phyloP scores from a whole-genome alignment of 352 stramenopile species.

The Labyrinthula sp. region DNA sequence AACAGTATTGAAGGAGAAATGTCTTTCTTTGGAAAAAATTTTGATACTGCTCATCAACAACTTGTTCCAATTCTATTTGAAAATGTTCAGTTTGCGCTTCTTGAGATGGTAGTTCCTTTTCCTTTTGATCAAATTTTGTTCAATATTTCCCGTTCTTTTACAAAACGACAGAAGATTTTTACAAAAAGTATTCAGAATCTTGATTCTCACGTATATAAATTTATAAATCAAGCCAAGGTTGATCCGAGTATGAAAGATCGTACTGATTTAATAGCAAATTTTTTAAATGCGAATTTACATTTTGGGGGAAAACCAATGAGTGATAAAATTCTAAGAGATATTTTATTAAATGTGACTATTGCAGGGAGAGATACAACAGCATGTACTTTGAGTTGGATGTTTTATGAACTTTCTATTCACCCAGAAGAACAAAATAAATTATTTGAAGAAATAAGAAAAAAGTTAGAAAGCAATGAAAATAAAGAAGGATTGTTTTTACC shows the following conservation, averaged over 20 bases:
- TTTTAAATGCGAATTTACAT: not conserved
- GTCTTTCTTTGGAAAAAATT: conserved; percentile 3
- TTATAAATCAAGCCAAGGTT: too few relatives aligned
- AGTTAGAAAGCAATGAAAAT: conserved; percentile 1
- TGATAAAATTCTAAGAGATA: not conserved
- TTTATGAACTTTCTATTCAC: conserved; percentile 3
- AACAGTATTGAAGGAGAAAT: conserved; percentile 7
- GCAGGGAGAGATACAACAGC: conserved; percentile 4
- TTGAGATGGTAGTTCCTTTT: conserved; percentile 7
- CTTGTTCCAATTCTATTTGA: conserved; percentile 8
- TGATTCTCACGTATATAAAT: too few relatives aligned
- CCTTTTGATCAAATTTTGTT: conserved; percentile 11
- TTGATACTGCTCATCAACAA: conserved; percentile 10
- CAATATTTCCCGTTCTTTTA: too few relatives aligned
- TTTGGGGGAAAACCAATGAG: not conserved
- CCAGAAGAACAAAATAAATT: conserved; percentile 10
- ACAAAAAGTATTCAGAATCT: too few relatives aligned
- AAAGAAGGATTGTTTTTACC: not conserved
- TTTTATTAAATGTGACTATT: conserved; percentile 6
- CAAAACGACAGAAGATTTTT: too few relatives aligned
- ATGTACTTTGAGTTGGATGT: conserved; percentile 3
- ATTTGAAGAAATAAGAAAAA: not conserved
- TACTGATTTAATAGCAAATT: conserved; percentile 3
- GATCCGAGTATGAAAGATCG: not conserved
- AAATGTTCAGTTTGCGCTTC: not conserved